A percentile compares a stretch with the other conserved stretches of the same genome.
Conservation (phyloP, 352 stramenopile genomes). For the Peronospora farinosa region DNA sequence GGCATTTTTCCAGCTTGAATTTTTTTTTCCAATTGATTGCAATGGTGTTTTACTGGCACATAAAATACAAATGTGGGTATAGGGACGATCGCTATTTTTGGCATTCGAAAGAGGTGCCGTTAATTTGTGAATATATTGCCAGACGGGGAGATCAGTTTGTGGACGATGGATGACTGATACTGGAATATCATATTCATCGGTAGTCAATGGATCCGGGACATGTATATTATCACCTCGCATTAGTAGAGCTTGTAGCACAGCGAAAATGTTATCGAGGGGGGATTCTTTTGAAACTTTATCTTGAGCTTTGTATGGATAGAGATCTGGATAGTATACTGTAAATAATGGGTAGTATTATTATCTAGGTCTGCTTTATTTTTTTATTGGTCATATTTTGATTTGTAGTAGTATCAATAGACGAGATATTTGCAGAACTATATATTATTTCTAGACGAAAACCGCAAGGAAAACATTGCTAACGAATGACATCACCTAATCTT, state of each 20-base stretch:
- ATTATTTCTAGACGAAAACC: no score
- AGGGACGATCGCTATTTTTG: conserved; percentile 13
- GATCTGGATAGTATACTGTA: no score
- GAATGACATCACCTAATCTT: no score
- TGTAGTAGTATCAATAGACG: no score
- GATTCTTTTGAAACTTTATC: neutral
- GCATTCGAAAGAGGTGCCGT: conserved; percentile 18
- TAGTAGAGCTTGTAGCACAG: neutral
- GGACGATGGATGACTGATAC: conserved; percentile 18
- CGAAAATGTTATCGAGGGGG: conserved; percentile 13
- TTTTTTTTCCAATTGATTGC: conserved; percentile 5
- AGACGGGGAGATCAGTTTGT: conserved; percentile 31
- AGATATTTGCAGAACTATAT: no score
- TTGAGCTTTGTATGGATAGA: neutral
- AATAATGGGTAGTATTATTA: no score
- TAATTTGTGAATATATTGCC: conserved; percentile 35
- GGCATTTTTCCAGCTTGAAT: conserved; percentile 19
- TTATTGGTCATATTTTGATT: no score
- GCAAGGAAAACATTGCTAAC: no score
- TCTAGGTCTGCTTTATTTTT: no score
- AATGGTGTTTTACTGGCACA: conserved; percentile 14
- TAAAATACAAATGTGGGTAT: conserved; percentile 35
- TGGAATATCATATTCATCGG: conserved; percentile 26
- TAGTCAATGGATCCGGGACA: conserved; percentile 6
- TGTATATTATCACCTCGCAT: conserved; percentile 5